phyloP scores from a whole-genome alignment of 2,329 filamentous ascomycete species.

The Dactylonectria estremocensis region DNA sequence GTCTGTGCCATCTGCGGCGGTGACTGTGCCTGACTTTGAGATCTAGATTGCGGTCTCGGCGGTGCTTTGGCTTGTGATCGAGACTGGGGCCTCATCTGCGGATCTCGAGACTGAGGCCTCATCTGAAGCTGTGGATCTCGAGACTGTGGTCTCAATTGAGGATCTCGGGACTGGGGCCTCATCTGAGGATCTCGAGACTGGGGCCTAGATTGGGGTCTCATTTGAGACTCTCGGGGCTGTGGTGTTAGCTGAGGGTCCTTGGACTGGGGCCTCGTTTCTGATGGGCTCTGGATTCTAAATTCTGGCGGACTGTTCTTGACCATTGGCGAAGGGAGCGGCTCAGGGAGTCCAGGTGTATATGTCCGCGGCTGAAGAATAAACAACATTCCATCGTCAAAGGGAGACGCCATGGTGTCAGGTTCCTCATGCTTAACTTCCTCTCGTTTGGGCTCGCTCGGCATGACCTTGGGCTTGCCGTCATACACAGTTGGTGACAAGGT shows the following conservation, averaged over 20 bases:
- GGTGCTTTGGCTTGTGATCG: constrained; percentile 33
- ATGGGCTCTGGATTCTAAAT: constrained; percentile 9
- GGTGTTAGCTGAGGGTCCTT: constrained; percentile 33
- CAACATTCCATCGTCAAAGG: constrained; percentile 56
- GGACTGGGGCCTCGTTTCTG: constrained; percentile 26
- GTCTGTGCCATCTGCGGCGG: constrained; percentile 26
- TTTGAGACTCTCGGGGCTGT: constrained; percentile 31
- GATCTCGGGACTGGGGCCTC: constrained; percentile 17
- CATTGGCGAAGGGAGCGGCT: constrained; percentile 65
- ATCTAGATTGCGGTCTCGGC: constrained; percentile 39
- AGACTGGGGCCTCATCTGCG: constrained; percentile 24
- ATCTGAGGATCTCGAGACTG: constrained; percentile 31
- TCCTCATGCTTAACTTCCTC: not conserved
- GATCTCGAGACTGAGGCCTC: constrained; percentile 24
- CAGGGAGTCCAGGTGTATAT: constrained; percentile 68
- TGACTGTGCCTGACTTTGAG: constrained; percentile 8
- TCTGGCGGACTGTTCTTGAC: constrained; percentile 46
- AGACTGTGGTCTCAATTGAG: constrained; percentile 27
- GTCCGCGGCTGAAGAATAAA: constrained; percentile 71
- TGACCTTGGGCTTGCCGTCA: constrained; percentile 20
- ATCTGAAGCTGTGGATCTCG: constrained; percentile 34
- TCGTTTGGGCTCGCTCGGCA: constrained; percentile 16
- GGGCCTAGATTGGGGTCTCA: constrained; percentile 25
- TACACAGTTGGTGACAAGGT: constrained; percentile 19
- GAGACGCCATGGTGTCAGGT: not conserved